Base-by-base conservation (phyloP, 768 basidiomycete species). In the Tylopilus rubrobrunneus region DNA sequence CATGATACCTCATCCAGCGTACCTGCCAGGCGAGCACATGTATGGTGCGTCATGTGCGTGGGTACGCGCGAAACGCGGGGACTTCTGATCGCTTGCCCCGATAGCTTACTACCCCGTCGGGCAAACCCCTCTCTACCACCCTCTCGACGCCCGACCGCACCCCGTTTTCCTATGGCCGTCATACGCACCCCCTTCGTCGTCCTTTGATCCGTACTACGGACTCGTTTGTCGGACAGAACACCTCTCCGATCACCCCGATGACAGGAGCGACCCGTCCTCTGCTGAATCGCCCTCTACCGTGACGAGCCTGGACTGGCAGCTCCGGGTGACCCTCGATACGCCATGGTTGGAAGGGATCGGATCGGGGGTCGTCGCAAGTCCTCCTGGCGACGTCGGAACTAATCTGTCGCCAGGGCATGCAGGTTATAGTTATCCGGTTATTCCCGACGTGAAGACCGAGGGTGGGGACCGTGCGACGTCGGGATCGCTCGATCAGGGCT, bases 171-270 rank as follows among this genome's bases (percentile, higher is more conserved):
- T 61, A 53, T 60, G 52, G 62, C 67, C 56, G 62, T 63, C 65
- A 73, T 76, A 76, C 56, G 68, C 56, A 50, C 51, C 62, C 9
- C 37, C 54, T 3, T 56, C 55, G 3, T 43, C 56, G 21, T 55
- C 62, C 7, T 52, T 62, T 52, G 59, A 61, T 58, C 54, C 59
- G 15, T 45, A 31, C 19, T 63, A 57, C 36, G 57, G 53, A 28
- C 36, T 36, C 47, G 52, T 40, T 27, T 43, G 42, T 45, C 57
- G 46, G 5, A 29, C 43, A 19, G 60, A 64, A 31, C 31, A 44
- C 11, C 33, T 41, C 5, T 19, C 28, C 34, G 64, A 68, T 49
- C 60, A 56, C 29, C 60, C 58, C 3, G 66, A 67, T 51, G 64
- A 67, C 49, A 60, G 43, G 10, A 62, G 62, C 21, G 67, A 67